These are phyloP conservation scores for Ceratobasidium theobromae DNA, from an alignment of 1,284 basidiomycete genomes.

Conservation along the genomic window DNA sequence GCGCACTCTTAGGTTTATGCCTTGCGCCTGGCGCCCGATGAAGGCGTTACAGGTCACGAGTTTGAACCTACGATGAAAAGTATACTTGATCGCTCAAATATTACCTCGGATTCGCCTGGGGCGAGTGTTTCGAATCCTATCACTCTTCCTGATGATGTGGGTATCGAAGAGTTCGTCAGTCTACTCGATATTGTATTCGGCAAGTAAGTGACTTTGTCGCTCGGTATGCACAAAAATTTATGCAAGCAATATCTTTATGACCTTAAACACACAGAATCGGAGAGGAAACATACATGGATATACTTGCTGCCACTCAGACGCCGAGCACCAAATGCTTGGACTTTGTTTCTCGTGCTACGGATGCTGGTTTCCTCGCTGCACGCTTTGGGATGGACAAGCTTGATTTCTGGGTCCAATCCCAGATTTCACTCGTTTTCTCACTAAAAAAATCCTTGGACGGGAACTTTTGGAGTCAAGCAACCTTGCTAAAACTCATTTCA, in stretches of 20 bases:
- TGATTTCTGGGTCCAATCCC: not conserved
- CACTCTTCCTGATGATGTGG: not conserved
- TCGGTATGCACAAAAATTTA: no score
- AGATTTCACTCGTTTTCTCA: not conserved
- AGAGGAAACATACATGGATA: not conserved
- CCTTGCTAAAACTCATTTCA: not conserved
- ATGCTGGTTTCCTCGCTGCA: not conserved
- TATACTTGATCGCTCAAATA: not conserved
- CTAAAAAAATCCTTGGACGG: no score
- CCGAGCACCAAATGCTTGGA: not conserved
- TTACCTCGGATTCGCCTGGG: not conserved
- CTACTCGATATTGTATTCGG: not conserved
- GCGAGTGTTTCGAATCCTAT: not conserved
- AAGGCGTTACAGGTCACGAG: not conserved
- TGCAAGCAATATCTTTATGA: not conserved
- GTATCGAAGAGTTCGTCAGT: not conserved
- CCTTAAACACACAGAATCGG: not conserved
- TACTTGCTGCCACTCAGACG: not conserved
- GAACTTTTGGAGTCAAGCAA: not conserved
- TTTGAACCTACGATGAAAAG: not conserved
- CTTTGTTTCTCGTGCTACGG: not conserved
- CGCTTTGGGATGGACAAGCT: not conserved
- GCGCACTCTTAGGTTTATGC: not conserved
- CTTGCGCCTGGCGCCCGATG: not conserved
- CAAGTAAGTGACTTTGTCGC: not conserved